A percentile compares a stretch with the other conserved stretches of the same genome.
phyloP scores from a whole-genome alignment of 2,329 filamentous ascomycete species.

The Cercospora berteroae region DNA sequence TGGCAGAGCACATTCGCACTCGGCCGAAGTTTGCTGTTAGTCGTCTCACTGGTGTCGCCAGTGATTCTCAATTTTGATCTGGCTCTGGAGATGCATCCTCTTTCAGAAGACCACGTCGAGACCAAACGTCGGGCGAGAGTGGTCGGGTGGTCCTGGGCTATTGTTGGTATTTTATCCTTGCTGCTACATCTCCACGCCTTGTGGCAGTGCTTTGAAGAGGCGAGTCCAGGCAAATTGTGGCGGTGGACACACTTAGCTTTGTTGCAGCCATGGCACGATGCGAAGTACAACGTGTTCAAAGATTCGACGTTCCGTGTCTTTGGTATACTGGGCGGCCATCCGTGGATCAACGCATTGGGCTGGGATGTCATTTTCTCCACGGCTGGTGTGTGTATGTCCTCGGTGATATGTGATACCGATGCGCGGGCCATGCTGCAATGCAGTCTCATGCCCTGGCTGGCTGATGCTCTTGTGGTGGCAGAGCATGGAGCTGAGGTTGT shows the following conservation, averaged over 20 bases:
- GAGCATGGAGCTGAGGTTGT: background rate
- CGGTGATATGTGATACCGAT: background rate
- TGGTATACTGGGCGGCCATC: constrained; percentile 56
- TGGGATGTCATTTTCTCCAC: constrained; percentile 59
- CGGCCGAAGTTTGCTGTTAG: background rate
- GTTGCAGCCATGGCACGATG: constrained; percentile 9
- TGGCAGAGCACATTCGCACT: constrained; percentile 5
- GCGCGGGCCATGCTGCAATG: constrained; percentile 1
- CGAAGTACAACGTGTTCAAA: background rate
- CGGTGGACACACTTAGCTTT: constrained; percentile 3
- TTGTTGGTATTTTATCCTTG: constrained; percentile 1
- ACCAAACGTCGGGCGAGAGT: background rate
- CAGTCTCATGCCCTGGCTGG: constrained; percentile 4
- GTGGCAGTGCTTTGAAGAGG: constrained; percentile 5
- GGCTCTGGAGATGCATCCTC: background rate
- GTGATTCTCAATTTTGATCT: background rate
- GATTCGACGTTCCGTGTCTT: background rate
- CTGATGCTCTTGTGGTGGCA: background rate
- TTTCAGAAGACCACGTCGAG: background rate
- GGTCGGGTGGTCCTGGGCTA: constrained; percentile 3
- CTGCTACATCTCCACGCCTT: background rate
- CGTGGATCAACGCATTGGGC: constrained; percentile 56
- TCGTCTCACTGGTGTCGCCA: background rate
- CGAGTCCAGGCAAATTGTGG: background rate
- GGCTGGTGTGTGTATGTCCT: constrained; percentile 49